Evolutionary conservation across 2,329 filamentous ascomycete species (phyloP).

Genomic region (Microthyrium microscopicum): DNA sequence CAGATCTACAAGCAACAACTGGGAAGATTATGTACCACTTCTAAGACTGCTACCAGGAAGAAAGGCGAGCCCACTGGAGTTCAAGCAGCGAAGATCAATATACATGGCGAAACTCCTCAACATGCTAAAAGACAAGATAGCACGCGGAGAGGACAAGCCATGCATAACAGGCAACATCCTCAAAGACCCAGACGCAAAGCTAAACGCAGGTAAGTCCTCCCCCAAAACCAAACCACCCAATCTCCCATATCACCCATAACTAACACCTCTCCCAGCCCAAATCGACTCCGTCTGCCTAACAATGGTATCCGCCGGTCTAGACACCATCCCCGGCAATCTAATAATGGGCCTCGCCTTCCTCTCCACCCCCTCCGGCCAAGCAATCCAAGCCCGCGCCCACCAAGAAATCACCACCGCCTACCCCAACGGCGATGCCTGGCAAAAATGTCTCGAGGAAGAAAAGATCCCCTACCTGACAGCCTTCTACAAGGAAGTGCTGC

Average conservation of each 20-base stretch:
- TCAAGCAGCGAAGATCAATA: conserved; percentile 39
- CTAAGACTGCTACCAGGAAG: conserved; percentile 46
- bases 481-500: conserved; percentile 59
- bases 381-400: conserved; percentile 53
- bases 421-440: conserved; percentile 60
- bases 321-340: conserved; percentile 65
- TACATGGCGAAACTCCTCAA: conserved; percentile 44
- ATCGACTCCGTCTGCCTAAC: conserved; percentile 68
- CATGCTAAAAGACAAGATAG: conserved; percentile 44
- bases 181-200: conserved; percentile 50
- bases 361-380: conserved; percentile 47
- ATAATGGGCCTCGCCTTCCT: conserved; percentile 68
- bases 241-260: conserved; percentile 11
- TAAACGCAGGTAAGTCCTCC: conserved; percentile 41
- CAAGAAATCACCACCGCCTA: conserved; percentile 55
- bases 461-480: conserved; percentile 64
- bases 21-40: conserved; percentile 70
- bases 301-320: conserved; percentile 66
- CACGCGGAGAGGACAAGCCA: conserved; percentile 46
- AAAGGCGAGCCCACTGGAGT: conserved; percentile 22
- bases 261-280: conserved; percentile 35
- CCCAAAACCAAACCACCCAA: background rate
- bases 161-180: conserved; percentile 56
- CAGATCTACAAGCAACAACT: conserved; percentile 65
- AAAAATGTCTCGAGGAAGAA: conserved; percentile 53